phyloP scores from a whole-genome alignment of 257 asterid species.

The Thymus mandschuricus region DNA sequence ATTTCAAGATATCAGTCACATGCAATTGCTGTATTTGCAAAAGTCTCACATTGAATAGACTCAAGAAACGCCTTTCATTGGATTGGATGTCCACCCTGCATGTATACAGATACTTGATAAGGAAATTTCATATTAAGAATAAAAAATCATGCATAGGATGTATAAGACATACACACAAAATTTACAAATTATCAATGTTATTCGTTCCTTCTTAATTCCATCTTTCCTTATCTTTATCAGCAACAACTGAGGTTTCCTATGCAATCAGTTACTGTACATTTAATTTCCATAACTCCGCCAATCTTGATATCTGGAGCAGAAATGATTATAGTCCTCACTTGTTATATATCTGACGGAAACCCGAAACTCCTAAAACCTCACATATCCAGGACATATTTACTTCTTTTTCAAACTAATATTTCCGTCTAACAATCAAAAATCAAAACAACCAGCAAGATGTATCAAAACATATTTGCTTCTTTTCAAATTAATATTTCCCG shows the following conservation, averaged over 20 bases:
- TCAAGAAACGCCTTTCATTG: conserved; percentile 69
- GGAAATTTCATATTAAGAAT: conserved; percentile 5
- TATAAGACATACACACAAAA: not conserved
- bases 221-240: not conserved
- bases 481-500: not conserved
- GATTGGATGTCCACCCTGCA: conserved; percentile 92
- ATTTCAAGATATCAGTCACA: not conserved
- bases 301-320: not conserved
- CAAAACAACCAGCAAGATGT: not conserved
- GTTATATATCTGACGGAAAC: not conserved
- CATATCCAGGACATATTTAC: not conserved
- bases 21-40: conserved; percentile 8
- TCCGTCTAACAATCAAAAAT: not conserved
- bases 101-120: conserved; percentile 20
- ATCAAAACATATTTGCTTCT: not conserved
- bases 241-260: not conserved
- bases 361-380: not conserved
- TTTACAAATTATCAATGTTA: not conserved
- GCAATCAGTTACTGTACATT: not conserved
- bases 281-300: not conserved
- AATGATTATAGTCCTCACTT: not conserved
- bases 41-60: conserved; percentile 65
- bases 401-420: not conserved
- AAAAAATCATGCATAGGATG: not conserved
- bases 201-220: not conserved